These are phyloP conservation scores for Trichophyton benhamiae DNA, from an alignment of 2,329 filamentous ascomycete species.

Conservation along the genomic window DNA sequence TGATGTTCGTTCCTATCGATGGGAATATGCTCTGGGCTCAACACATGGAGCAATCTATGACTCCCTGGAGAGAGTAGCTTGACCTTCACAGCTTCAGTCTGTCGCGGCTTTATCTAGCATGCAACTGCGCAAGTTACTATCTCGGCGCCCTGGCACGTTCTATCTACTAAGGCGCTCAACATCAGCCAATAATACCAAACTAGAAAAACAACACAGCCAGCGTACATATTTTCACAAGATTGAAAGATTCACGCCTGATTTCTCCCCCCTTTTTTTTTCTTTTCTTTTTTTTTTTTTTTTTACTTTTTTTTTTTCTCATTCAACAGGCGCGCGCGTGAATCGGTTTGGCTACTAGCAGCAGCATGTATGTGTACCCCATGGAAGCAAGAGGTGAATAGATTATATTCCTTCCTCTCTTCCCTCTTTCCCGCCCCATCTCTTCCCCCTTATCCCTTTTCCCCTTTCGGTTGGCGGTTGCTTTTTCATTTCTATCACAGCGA, in stretches of 20 bases:
- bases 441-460: not conserved
- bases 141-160: too few relatives aligned
- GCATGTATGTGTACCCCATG: not conserved
- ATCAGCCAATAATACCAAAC: not conserved
- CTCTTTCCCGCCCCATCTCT: too few relatives aligned
- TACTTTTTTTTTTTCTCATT: not conserved
- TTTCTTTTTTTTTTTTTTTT: not conserved
- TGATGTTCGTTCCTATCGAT: not conserved
- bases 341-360: not conserved
- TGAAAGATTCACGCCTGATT: not conserved
- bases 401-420: too few relatives aligned
- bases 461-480: not conserved
- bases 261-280: too few relatives aligned
- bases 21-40: too few relatives aligned
- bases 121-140: too few relatives aligned
- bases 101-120: too few relatives aligned
- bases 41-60: too few relatives aligned
- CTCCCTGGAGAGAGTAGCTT: too few relatives aligned
- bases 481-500: not conserved
- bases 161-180: not conserved
- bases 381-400: not conserved
- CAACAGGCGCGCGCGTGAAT: not conserved
- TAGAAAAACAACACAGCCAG: not conserved
- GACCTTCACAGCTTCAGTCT: too few relatives aligned
- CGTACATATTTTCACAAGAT: not conserved